These are phyloP conservation scores for Pseudogymnoascus sp. DNA, from an alignment of 2,329 filamentous ascomycete species.

Conservation along the genomic window DNA sequence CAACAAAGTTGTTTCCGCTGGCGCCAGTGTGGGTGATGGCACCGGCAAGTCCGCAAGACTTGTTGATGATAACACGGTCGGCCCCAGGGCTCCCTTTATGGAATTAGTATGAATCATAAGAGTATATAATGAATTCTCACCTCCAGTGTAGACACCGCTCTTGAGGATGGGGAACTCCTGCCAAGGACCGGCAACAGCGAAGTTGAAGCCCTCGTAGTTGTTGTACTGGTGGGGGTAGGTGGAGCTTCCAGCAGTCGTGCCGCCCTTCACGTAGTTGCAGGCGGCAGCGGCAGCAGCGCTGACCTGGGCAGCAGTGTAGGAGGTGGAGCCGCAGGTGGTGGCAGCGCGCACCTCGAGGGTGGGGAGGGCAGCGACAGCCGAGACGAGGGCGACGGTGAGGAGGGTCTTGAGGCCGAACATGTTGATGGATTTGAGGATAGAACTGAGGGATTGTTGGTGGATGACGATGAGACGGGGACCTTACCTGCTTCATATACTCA, in stretches of 20 bases:
- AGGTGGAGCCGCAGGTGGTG: slow-evolving; percentile 43
- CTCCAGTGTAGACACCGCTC: slow-evolving; percentile 45
- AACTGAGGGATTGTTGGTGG: background rate
- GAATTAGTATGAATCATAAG: slow-evolving; percentile 8
- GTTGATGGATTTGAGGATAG: background rate
- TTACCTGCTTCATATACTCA: background rate
- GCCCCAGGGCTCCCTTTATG: slow-evolving; percentile 50
- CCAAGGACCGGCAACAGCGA: slow-evolving; percentile 47
- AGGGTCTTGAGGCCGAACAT: slow-evolving; percentile 7
- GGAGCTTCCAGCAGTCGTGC: slow-evolving; percentile 32
- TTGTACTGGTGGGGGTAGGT: slow-evolving; percentile 49
- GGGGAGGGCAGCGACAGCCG: slow-evolving; percentile 14
- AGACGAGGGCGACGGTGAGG: slow-evolving; percentile 11
- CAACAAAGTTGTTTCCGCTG: slow-evolving; percentile 58
- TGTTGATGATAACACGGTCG: slow-evolving; percentile 58
- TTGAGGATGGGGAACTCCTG: slow-evolving; percentile 54
- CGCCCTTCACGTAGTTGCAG: slow-evolving; percentile 39
- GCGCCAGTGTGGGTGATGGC: slow-evolving; percentile 64
- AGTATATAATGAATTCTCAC: slow-evolving; percentile 28
- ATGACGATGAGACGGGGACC: background rate
- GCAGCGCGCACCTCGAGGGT: slow-evolving; percentile 34
- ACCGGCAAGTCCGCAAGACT: slow-evolving; percentile 46
- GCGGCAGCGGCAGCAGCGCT: slow-evolving; percentile 41
- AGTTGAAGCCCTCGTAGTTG: slow-evolving; percentile 54
- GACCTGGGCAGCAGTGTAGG: slow-evolving; percentile 43